Percentiles rank a stretch among this genome's conserved stretches.
Conservation (phyloP, 768 basidiomycete species). For the Boletus tomentosulus region DNA sequence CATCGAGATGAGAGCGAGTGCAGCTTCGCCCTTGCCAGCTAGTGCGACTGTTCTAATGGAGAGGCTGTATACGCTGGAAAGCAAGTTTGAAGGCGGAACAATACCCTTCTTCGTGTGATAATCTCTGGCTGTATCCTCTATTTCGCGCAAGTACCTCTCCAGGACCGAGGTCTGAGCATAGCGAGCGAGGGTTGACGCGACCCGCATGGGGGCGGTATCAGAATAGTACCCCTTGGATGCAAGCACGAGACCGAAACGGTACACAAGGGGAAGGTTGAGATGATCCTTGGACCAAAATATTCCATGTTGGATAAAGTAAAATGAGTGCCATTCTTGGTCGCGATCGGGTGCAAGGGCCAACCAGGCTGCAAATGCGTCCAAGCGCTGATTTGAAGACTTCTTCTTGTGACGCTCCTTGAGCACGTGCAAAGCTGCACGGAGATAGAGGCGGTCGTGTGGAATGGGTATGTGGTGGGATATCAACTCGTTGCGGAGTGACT, state of each 20-base stretch:
- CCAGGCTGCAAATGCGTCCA: slow-evolving; percentile 38
- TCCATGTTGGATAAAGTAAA: slow-evolving; percentile 31
- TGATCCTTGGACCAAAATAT: slow-evolving; percentile 28
- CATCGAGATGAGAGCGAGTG: slow-evolving; percentile 43
- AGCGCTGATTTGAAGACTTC: slow-evolving; percentile 15
- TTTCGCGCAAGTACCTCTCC: slow-evolving; percentile 36
- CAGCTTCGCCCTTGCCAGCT: slow-evolving; percentile 36
- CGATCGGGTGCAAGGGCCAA: slow-evolving; percentile 39
- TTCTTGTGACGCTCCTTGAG: slow-evolving; percentile 21
- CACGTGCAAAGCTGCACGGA: slow-evolving; percentile 33
- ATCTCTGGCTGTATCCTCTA: slow-evolving; percentile 15
- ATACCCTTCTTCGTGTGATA: slow-evolving; percentile 5
- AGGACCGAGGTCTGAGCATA: slow-evolving; percentile 36
- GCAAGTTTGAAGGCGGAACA: slow-evolving; percentile 4
- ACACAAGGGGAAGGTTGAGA: slow-evolving; percentile 35
- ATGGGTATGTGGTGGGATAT: slow-evolving; percentile 36
- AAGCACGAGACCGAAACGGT: slow-evolving; percentile 41
- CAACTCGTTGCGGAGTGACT: slow-evolving; percentile 39
- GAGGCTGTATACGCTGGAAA: slow-evolving; percentile 28
- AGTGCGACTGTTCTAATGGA: slow-evolving; percentile 41
- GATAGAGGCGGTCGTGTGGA: slow-evolving; percentile 34
- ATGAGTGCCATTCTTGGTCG: slow-evolving; percentile 9
- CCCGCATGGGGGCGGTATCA: slow-evolving; percentile 16
- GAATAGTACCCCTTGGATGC: slow-evolving; percentile 44
- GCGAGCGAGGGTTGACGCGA: slow-evolving; percentile 40